Conservation (phyloP, 495 filamentous ascomycete genomes). For the Neurospora sp. region DNA sequence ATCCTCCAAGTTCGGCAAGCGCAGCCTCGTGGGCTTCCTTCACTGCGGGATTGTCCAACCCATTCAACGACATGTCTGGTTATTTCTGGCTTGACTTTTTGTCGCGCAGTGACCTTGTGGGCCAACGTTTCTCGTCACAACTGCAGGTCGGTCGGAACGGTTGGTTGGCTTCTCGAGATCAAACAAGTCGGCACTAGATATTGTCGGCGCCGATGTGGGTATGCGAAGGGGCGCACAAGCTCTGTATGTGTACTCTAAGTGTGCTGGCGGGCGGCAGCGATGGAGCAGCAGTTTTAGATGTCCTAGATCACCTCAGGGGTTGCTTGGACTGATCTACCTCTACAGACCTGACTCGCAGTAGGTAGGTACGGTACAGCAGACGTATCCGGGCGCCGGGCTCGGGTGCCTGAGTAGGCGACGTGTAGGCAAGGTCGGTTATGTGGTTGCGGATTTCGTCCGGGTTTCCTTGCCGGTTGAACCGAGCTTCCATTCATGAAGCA, state of each 20-base stretch:
- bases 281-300: background rate
- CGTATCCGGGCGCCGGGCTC: background rate
- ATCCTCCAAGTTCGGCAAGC: constrained; percentile 79
- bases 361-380: background rate
- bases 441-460: background rate
- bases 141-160: background rate
- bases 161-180: background rate
- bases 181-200: background rate
- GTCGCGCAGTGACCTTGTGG: background rate
- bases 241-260: background rate
- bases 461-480: background rate
- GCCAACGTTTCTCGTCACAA: background rate
- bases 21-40: constrained; percentile 77
- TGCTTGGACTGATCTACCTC: background rate
- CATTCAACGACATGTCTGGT: constrained; percentile 86
- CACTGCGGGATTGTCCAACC: constrained; percentile 72
- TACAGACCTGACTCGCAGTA: background rate
- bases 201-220: background rate
- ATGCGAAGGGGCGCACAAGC: background rate
- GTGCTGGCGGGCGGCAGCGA: background rate
- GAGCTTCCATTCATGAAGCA: background rate
- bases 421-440: background rate
- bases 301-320: background rate
- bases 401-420: background rate
- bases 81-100: background rate